Base-by-base conservation (phyloP, 768 basidiomycete species). In the Tylopilus intermedius region DNA sequence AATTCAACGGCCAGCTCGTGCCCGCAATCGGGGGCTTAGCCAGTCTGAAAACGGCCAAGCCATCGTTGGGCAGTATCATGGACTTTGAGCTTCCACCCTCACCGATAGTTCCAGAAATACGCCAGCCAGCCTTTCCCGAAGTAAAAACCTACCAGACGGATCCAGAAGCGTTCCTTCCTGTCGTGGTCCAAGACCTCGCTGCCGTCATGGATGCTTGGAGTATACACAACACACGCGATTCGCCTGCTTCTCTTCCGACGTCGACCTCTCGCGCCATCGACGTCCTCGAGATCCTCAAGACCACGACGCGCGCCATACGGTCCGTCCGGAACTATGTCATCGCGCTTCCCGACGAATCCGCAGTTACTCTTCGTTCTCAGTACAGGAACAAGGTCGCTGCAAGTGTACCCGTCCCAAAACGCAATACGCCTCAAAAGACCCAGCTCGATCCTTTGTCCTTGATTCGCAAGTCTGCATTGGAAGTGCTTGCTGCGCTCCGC, bases 241-340 rank as follows among this genome's bases (percentile, higher is more conserved):
- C 60, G 27, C 15, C 49, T 29, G 14, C 26, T 18, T 59, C 65
- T 42, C 53, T 62, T 48, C 48, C 26, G 13, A 11, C 48, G 9
- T 27, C 44, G 13, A 44, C 49, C 11, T 58, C 63, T 26, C 60
- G 57, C 48, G 70, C 81, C 45, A 51, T 65, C 13, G 86, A 90
- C 55, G 77, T 96, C 7, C 77, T 94, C 8, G 75, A 74, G 5
- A 73, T 84, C 5, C 79, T 95, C 52, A 86, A 90, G 67, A 81
- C 76, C 1, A 94, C 92, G 0, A 92, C 91, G 7, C 79, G 78
- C 38, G 83, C 88, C 4, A 83, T 96, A 44, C 82, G 93, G 32
- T 84, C 86, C 13, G 86, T 90, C 30, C 80, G 92, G 11, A 90
- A 90, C 65, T 94, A 93, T 66, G 72, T 93, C 18, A 73, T 94